phyloP scores from a whole-genome alignment of 1,139 yeast species.

The Pichia sp. region DNA sequence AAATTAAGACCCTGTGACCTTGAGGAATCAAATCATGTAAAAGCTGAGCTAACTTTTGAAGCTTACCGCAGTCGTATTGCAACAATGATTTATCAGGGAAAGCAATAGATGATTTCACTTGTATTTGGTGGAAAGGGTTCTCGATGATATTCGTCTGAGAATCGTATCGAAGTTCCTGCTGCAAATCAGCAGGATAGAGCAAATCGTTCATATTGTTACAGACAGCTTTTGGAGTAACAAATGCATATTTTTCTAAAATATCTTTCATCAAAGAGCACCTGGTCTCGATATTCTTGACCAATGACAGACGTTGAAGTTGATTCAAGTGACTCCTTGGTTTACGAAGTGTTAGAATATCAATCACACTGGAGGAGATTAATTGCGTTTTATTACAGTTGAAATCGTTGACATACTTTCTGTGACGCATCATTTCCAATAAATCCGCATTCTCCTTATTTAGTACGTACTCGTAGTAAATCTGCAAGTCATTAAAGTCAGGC shows the following conservation, averaged over 20 bases:
- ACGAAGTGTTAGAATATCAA: conserved; percentile 30
- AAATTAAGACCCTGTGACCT: conserved; percentile 92
- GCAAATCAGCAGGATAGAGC: conserved; percentile 41
- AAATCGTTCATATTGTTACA: conserved; percentile 68
- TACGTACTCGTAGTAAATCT: conserved; percentile 56
- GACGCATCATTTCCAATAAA: conserved; percentile 49
- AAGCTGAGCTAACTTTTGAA: conserved; percentile 75
- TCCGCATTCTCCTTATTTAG: conserved; percentile 49
- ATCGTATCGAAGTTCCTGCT: conserved; percentile 31
- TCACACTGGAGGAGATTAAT: conserved; percentile 49
- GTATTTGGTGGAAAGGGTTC: conserved; percentile 79
- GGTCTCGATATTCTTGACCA: conserved; percentile 40
- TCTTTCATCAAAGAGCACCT: conserved; percentile 46
- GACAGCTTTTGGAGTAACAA: conserved; percentile 83
- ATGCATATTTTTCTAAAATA: conserved; percentile 70
- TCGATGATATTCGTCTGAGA: conserved; percentile 34
- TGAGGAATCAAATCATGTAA: conserved; percentile 72
- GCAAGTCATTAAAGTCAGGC: conserved; percentile 46
- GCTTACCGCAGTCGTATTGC: conserved; percentile 95
- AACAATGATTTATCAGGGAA: conserved; percentile 91
- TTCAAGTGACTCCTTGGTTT: conserved; percentile 18
- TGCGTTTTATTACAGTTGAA: conserved; percentile 58
- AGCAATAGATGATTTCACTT: conserved; percentile 84
- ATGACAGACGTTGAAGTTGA: conserved; percentile 25
- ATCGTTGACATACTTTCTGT: conserved; percentile 58